Evolutionary conservation across 257 asterid genomes (phyloP).

Genomic region (Penstemon newberryi): DNA sequence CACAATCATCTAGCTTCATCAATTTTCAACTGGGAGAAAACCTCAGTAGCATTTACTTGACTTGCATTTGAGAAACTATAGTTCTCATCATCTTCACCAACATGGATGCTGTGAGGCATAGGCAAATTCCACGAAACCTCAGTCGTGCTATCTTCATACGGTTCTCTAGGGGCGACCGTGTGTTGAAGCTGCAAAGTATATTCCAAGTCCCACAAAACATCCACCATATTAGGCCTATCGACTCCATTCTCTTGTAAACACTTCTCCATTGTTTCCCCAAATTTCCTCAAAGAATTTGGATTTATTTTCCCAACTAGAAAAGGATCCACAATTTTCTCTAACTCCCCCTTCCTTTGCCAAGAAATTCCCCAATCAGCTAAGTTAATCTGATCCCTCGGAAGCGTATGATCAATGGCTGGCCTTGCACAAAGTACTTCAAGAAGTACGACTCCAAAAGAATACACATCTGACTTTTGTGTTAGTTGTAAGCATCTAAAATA

Average conservation of each 20-base stretch:
- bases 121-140: slow-evolving; percentile 44
- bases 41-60: slow-evolving; percentile 31
- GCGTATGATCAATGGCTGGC: slow-evolving; percentile 37
- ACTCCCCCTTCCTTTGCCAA: slow-evolving; percentile 42
- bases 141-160: slow-evolving; percentile 39
- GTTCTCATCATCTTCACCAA: slow-evolving; percentile 24
- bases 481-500: slow-evolving; percentile 37
- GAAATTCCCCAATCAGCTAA: slow-evolving; percentile 61
- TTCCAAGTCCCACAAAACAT: slow-evolving; percentile 71
- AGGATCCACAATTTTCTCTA: slow-evolving; percentile 50
- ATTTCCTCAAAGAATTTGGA: slow-evolving; percentile 48
- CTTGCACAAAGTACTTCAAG: slow-evolving; percentile 66
- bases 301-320: slow-evolving; percentile 45
- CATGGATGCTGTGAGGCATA: slow-evolving; percentile 34
- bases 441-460: slow-evolving; percentile 69
- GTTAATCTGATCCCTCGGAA: slow-evolving; percentile 45
- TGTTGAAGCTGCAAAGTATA: slow-evolving; percentile 50
- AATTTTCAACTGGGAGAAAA: slow-evolving; percentile 39
- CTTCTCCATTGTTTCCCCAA: slow-evolving; percentile 49
- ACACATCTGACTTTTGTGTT: slow-evolving; percentile 61
- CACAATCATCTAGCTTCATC: slow-evolving; percentile 42
- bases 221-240: slow-evolving; percentile 57
- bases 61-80: slow-evolving; percentile 11
- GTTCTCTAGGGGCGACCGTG: slow-evolving; percentile 26
- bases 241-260: slow-evolving; percentile 48